These are phyloP conservation scores for Nannochloris sp. DNA, from an alignment of 139 green algal species.

Conservation along the genomic window DNA sequence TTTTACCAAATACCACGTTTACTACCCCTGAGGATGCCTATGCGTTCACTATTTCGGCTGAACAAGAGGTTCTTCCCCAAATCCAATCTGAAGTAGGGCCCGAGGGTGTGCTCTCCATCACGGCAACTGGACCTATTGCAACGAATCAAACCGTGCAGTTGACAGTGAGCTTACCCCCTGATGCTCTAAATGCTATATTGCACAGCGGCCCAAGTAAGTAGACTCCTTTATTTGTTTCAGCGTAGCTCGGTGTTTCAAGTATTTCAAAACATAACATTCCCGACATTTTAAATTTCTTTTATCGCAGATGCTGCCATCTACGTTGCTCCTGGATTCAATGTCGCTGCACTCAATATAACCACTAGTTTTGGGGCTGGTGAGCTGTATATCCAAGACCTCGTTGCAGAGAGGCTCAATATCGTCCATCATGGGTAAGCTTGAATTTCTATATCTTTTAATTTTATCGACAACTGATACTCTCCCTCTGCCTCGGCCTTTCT, in stretches of 20 bases:
- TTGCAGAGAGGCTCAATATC: background rate
- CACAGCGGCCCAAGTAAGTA: conserved; percentile 13
- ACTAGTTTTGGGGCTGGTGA: conserved; percentile 12
- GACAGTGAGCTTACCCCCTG: conserved; percentile 5
- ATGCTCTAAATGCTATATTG: conserved; percentile 1
- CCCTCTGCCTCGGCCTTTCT: background rate
- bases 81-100: background rate
- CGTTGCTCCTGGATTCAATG: conserved; percentile 7
- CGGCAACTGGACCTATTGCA: background rate
- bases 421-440: background rate
- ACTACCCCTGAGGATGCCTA: no score
- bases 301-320: conserved; percentile 8
- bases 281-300: no score
- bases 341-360: background rate
- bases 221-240: no score
- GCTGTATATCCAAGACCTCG: conserved; percentile 14
- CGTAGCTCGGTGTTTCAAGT: no score
- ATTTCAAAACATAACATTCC: no score
- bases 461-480: background rate
- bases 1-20: conserved; percentile 6
- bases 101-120: no score
- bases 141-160: conserved; percentile 17
- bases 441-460: no score
- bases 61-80: background rate
- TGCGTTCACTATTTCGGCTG: background rate